Evolutionary conservation across 2,329 filamentous ascomycete species (phyloP), one percentile per base, ranked within the genome.

Genomic region (Penicillium olsonii): DNA sequence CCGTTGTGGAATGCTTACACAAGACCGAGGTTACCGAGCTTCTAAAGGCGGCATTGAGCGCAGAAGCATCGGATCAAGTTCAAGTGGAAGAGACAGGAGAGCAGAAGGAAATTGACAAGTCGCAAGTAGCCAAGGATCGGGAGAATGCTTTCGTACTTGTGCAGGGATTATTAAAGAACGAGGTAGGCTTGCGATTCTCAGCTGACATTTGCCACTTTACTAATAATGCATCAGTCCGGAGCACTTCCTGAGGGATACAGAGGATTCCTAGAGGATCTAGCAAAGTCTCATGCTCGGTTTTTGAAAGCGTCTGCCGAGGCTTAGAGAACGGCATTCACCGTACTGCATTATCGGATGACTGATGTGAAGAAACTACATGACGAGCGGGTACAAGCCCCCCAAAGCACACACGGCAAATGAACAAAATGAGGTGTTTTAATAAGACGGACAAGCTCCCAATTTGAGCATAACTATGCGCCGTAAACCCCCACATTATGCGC

Each of bases 61-160:
- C 41, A 5, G 43, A 60, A 12, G 41, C 51, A 27, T 48, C 64
- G 12, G n/a, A 22, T 19, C 20, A 43, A 5, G 57, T 55, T 9
- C 46, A 55, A 1, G 39, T 52, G 2, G 58, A 55, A 22, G 35
- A 45, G 2, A 17, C 17, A n/a, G n/a, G 4, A 22, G 27, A 40
- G n/a, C 17, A 35, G n/a, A 2, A 15, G 19, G 65, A 66, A 42
- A 51, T 50, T 6, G 61, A 65, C 12, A 59, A 55, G 22, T 15
- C 61, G 3, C 67, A 67, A 37, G 55, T 61, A 33, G 50, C 50
- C 15, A 73, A 74, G 42, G 72, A 76, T 55, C 64, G 67, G 4
- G 72, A 73, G 34, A 75, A 76, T 57, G 62, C 63, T 3, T 58
- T 71, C 49, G 60, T 76, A 24, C 61, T 76, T 41, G 55, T 71